Percentiles rank a stretch among this genome's conserved stretches.
phyloP scores from a whole-genome alignment of 352 stramenopile genomes.

The Globisporangium canariense region DNA sequence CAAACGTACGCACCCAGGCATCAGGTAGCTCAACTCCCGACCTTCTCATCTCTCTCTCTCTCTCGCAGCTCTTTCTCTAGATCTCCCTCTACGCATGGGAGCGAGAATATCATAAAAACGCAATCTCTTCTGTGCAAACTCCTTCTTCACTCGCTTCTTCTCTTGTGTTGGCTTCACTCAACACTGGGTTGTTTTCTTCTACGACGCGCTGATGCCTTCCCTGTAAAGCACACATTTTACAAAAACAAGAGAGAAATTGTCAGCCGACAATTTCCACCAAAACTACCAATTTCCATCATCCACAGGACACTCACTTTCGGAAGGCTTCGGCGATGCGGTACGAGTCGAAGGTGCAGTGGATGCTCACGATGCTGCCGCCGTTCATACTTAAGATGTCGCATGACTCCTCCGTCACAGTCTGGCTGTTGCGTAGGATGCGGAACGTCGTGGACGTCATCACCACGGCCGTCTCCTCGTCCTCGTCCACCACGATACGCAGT shows the following conservation, averaged over 20 bases:
- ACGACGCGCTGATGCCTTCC: constrained; percentile 76
- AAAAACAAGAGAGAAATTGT: constrained; percentile 4
- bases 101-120: constrained; percentile 14
- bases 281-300: neutral
- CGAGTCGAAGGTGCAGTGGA: constrained; percentile 88
- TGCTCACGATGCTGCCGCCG: constrained; percentile 69
- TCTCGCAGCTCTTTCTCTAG: constrained; percentile 3
- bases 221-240: constrained; percentile 23
- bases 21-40: constrained; percentile 7
- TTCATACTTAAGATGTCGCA: constrained; percentile 84
- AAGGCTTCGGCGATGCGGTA: constrained; percentile 80
- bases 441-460: constrained; percentile 88
- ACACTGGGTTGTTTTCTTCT: constrained; percentile 14
- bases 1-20: constrained; percentile 5
- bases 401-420: constrained; percentile 83
- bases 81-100: constrained; percentile 18
- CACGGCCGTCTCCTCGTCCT: constrained; percentile 83
- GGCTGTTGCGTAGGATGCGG: constrained; percentile 83
- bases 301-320: constrained; percentile 58
- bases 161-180: neutral
- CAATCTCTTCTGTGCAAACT: constrained; percentile 10
- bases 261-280: neutral
- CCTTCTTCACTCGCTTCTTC: neutral
- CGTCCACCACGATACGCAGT: constrained; percentile 78
- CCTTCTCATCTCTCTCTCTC: constrained; percentile 7